A percentile compares a stretch with the other conserved stretches of the same genome.
These are phyloP conservation scores for Neophaeococcomyces aloes DNA, from an alignment of 2,329 filamentous ascomycete genomes.

Conservation along the genomic window DNA sequence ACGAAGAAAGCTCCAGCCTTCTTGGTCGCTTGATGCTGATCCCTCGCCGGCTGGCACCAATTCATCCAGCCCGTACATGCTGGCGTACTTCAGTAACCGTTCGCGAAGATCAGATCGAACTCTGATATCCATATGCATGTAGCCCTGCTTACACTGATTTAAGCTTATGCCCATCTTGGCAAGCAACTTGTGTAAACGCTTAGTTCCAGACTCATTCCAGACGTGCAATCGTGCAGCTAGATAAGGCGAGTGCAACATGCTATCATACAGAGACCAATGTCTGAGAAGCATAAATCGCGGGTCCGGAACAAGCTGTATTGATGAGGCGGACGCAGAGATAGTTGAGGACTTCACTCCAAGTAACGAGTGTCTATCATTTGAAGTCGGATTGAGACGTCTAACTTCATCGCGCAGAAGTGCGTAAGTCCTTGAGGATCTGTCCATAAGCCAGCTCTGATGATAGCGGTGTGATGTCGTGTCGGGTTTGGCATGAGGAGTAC, in stretches of 20 bases:
- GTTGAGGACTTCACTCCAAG: constrained; percentile 34
- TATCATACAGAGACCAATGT: constrained; percentile 96
- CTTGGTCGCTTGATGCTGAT: constrained; percentile 62
- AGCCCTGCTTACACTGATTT: constrained; percentile 87
- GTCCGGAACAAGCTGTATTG: constrained; percentile 85
- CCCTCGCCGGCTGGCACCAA: constrained; percentile 71
- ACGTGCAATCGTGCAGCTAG: constrained; percentile 84
- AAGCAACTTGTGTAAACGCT: constrained; percentile 81
- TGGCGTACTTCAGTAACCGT: constrained; percentile 81
- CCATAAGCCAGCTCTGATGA: constrained; percentile 19
- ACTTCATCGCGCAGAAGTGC: constrained; percentile 88
- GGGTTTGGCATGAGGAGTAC: constrained; percentile 47
- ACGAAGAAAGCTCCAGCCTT: constrained; percentile 93
- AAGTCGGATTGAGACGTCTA: constrained; percentile 70
- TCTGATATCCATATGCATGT: constrained; percentile 97
- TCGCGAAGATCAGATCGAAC: constrained; percentile 77
- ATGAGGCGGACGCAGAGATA: constrained; percentile 77
- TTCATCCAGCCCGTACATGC: constrained; percentile 85
- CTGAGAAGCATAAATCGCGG: constrained; percentile 84
- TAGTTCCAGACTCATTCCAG: constrained; percentile 82
- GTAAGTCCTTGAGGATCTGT: constrained; percentile 68
- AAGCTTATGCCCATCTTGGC: constrained; percentile 97
- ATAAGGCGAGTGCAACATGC: constrained; percentile 95
- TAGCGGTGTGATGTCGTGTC: constrained; percentile 1
- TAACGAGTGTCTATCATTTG: constrained; percentile 38